These are phyloP conservation scores for Trametes elegans DNA, from an alignment of 768 basidiomycete genomes.

Conservation along the genomic window DNA sequence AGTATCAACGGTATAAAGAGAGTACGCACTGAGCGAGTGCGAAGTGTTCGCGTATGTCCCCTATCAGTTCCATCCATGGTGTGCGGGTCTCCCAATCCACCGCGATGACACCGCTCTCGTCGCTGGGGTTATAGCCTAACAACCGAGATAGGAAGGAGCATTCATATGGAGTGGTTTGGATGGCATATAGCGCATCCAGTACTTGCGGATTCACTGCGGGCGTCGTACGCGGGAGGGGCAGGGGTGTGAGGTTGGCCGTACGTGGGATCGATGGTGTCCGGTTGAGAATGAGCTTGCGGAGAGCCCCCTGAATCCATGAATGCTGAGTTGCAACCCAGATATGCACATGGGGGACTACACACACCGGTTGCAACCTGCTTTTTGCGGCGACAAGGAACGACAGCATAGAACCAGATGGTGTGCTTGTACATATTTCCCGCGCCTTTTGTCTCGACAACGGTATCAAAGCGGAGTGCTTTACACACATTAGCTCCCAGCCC, in stretches of 20 bases:
- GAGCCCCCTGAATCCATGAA: background rate
- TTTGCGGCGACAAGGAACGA: background rate
- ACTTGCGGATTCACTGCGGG: constrained; percentile 31
- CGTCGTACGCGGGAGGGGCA: constrained; percentile 29
- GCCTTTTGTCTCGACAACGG: background rate
- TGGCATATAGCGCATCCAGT: constrained; percentile 51
- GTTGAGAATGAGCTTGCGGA: constrained; percentile 13
- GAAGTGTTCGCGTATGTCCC: constrained; percentile 67
- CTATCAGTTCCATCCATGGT: constrained; percentile 77
- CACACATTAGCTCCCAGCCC: background rate
- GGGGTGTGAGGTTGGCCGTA: constrained; percentile 33
- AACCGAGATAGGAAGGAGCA: constrained; percentile 67
- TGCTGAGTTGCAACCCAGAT: too few relatives aligned
- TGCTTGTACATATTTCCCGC: background rate
- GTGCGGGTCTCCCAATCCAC: constrained; percentile 71
- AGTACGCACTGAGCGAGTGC: constrained; percentile 53
- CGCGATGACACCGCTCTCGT: constrained; percentile 43
- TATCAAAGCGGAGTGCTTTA: background rate
- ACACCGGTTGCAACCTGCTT: background rate
- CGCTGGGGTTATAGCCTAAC: constrained; percentile 37
- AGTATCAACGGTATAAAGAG: background rate
- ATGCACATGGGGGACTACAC: background rate
- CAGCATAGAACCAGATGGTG: background rate
- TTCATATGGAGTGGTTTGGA: constrained; percentile 62
- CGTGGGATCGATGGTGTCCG: background rate